phyloP scores from a whole-genome alignment of 768 basidiomycete genomes.

The Suillus variegatus region DNA sequence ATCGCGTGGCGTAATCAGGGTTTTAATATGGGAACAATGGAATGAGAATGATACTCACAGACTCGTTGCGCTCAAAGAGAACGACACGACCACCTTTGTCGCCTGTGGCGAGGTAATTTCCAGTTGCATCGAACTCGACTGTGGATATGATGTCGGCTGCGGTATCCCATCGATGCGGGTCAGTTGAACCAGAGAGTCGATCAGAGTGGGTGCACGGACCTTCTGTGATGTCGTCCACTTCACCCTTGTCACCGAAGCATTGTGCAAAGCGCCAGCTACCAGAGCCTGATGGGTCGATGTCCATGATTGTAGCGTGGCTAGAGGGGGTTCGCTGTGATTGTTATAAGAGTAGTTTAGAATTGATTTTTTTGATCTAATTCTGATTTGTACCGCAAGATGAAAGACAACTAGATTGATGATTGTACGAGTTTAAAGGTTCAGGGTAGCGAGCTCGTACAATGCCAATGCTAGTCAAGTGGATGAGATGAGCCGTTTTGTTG shows the following conservation, averaged over 20 bases:
- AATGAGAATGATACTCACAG: constrained; percentile 51
- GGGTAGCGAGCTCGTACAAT: constrained; percentile 1
- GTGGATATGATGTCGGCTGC: constrained; percentile 99
- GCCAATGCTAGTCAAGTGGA: constrained; percentile 16
- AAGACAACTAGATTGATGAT: not conserved
- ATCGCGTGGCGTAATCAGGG: constrained; percentile 37
- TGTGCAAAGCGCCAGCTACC: constrained; percentile 99
- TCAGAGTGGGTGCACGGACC: constrained; percentile 51
- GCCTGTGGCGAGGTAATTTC: constrained; percentile 98
- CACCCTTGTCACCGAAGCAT: constrained; percentile 99
- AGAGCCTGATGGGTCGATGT: constrained; percentile 80
- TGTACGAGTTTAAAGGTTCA: constrained; percentile 1
- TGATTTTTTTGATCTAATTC: constrained; percentile 13
- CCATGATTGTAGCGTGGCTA: constrained; percentile 54
- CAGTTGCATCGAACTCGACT: constrained; percentile 99
- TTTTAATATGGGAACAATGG: constrained; percentile 13
- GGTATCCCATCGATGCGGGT: constrained; percentile 8
- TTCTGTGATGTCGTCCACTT: constrained; percentile 99
- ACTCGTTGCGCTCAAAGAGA: constrained; percentile 97
- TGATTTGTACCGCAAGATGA: not conserved
- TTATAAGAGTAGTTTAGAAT: constrained; percentile 1
- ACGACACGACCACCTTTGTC: constrained; percentile 99
- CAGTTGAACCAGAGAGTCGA: constrained; percentile 21
- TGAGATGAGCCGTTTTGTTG: constrained; percentile 25
- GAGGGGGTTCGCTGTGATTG: constrained; percentile 7